These are phyloP conservation scores for Prunella vulgaris DNA, from an alignment of 257 asterid species.

Conservation along the genomic window DNA sequence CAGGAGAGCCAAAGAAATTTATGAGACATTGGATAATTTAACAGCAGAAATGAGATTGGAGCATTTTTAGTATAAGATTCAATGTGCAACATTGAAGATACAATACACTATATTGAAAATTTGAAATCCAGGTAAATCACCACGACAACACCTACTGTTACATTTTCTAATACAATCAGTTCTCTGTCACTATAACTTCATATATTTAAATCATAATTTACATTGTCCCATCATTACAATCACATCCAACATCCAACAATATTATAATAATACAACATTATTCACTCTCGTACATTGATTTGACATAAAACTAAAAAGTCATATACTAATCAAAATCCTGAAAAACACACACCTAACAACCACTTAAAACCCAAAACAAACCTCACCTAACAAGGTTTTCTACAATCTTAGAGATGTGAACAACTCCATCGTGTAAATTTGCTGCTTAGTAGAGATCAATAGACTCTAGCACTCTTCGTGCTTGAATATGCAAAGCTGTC, in stretches of 20 bases:
- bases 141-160: too few relatives aligned
- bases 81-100: neutral
- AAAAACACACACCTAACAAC: neutral
- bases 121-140: too few relatives aligned
- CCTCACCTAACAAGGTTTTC: neutral
- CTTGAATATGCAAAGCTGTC: slow-evolving; percentile 82
- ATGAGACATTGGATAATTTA: slow-evolving; percentile 48
- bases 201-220: too few relatives aligned
- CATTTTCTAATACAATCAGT: too few relatives aligned
- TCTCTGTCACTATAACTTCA: too few relatives aligned
- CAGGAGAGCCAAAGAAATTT: slow-evolving; percentile 50
- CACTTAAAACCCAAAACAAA: neutral
- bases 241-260: too few relatives aligned
- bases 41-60: slow-evolving; percentile 51
- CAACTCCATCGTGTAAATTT: slow-evolving; percentile 8
- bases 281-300: neutral
- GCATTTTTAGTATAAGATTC: slow-evolving; percentile 18
- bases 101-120: too few relatives aligned
- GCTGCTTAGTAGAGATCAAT: slow-evolving; percentile 64
- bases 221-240: too few relatives aligned
- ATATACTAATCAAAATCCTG: neutral
- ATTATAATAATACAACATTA: too few relatives aligned
- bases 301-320: too few relatives aligned
- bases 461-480: slow-evolving; percentile 79
- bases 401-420: neutral